Base-by-base conservation (phyloP, 106 monocot species). In the Narthecium ossifragum region DNA sequence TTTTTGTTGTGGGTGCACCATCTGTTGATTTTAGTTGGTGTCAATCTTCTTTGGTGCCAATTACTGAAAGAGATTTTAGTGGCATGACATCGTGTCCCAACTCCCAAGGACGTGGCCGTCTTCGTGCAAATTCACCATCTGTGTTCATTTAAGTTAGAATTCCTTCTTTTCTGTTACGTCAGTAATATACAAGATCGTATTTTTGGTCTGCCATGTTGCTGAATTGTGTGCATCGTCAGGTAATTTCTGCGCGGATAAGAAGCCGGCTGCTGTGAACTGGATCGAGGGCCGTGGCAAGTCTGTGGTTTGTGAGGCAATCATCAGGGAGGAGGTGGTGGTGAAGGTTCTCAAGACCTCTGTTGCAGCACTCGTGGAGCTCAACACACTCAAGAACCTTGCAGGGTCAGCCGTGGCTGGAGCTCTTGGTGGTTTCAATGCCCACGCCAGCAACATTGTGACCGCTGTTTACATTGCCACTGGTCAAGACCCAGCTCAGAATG, bases 221-320 rank as follows among this genome's bases (percentile, higher is more conserved):
- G n/a, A n/a, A n/a, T n/a, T n/a, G n/a, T n/a, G n/a, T n/a, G n/a
- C n/a, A n/a, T 1, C n/a, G 40, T 24, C 66, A 88, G 85, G 93
- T 3, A 88, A 93, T 54, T 93, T 88, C 75, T 88, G 88, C 52
- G 85, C 88, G 8, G 93, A 93, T 64, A 93, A 93, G 77, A 93
- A 93, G 54, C 76, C 88, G 6, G 85, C 88, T 36, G 93, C 88
- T 6, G 77, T 93, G 64, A 93, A 93, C 53, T 93, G 93, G 93
- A 93, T 93, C 20, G 82, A 88, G 68, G 93, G 93, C 6, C 59
- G 93, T 30, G 88, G 93, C 28, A 93, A 93, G 53, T 93, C 93
- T 6, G 88, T 93, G 4, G 93, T 93, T 7, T 93, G 93, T 41
- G 93, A 88, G 69, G 82, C 85, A 22, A 62, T 67, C 36, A 93